Conservation (phyloP, 2,329 filamentous ascomycete genomes). For the Juglanconis sp. region DNA sequence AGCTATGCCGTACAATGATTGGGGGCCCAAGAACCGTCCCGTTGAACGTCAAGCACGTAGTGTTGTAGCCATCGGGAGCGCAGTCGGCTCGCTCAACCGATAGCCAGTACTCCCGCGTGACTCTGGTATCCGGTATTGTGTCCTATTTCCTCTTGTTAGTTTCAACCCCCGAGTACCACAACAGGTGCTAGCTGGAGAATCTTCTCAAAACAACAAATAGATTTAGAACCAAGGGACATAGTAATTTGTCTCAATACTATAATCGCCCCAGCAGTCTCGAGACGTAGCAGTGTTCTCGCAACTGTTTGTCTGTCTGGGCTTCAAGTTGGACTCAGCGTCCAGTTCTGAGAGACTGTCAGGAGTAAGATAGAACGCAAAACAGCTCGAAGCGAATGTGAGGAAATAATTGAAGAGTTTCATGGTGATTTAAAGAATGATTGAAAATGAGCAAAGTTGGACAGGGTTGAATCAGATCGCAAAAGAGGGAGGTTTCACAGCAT, state of each 20-base stretch:
- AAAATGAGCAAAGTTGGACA: background rate
- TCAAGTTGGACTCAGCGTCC: background rate
- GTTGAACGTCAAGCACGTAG: slow-evolving; percentile 28
- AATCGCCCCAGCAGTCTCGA: slow-evolving; percentile 28
- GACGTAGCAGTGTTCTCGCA: slow-evolving; percentile 23
- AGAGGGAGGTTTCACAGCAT: too few relatives aligned
- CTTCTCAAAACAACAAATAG: too few relatives aligned
- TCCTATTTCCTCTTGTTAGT: too few relatives aligned
- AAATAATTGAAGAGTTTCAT: background rate
- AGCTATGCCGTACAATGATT: slow-evolving; percentile 19
- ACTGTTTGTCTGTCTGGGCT: background rate
- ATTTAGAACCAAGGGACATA: background rate
- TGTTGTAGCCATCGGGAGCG: slow-evolving; percentile 21
- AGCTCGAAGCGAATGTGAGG: background rate
- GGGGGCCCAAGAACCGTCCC: slow-evolving; percentile 29
- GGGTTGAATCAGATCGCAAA: too few relatives aligned
- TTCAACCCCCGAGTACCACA: background rate
- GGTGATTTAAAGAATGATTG: background rate
- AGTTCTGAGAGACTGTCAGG: background rate
- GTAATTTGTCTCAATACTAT: slow-evolving; percentile 29
- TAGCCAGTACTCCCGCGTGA: slow-evolving; percentile 24
- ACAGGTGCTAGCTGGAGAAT: too few relatives aligned
- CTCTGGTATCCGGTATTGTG: slow-evolving; percentile 20
- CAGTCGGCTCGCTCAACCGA: slow-evolving; percentile 19
- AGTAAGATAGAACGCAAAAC: background rate